Conservation (phyloP, 805 yeast species). For the Dipodascus albidus region DNA sequence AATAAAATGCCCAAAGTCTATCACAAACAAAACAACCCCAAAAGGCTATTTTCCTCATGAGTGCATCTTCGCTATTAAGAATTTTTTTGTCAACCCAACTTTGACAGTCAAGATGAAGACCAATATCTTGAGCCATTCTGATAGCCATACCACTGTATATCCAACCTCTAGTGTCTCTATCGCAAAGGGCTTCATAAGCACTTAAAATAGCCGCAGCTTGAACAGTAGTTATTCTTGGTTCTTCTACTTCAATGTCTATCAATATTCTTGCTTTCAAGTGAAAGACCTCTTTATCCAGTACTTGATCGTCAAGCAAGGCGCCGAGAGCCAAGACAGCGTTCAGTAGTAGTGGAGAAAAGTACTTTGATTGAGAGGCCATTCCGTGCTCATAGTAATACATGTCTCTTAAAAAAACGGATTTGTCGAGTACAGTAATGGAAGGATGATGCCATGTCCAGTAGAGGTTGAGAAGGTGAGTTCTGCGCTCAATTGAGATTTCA, state of each 20-base stretch:
- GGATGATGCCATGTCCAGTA: constrained; percentile 16
- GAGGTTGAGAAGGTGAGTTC: constrained; percentile 11
- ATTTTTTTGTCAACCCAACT: constrained; percentile 10
- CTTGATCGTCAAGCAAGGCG: constrained; percentile 11
- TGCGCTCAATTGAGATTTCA: not conserved
- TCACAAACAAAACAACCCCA: constrained; percentile 16
- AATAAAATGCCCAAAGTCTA: constrained; percentile 14
- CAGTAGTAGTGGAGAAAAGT: constrained; percentile 11
- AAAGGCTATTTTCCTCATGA: constrained; percentile 12
- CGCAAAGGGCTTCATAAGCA: constrained; percentile 13
- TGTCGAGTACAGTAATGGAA: constrained; percentile 12
- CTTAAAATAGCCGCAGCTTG: constrained; percentile 13
- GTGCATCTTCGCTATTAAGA: constrained; percentile 9
- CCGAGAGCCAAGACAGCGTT: constrained; percentile 13
- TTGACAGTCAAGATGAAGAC: constrained; percentile 12
- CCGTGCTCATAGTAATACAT: constrained; percentile 7
- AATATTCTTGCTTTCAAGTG: constrained; percentile 10
- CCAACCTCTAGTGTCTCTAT: constrained; percentile 14
- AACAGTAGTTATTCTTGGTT: constrained; percentile 11
- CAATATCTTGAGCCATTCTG: constrained; percentile 15
- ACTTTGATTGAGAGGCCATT: constrained; percentile 4
- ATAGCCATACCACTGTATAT: constrained; percentile 16
- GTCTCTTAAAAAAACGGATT: constrained; percentile 12
- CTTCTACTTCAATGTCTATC: constrained; percentile 10
- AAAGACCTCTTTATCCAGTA: constrained; percentile 13